Percentiles rank a stretch among this genome's conserved stretches.
phyloP scores from a whole-genome alignment of 2,329 filamentous ascomycete species.

The Phaeomoniella chlamydospora region DNA sequence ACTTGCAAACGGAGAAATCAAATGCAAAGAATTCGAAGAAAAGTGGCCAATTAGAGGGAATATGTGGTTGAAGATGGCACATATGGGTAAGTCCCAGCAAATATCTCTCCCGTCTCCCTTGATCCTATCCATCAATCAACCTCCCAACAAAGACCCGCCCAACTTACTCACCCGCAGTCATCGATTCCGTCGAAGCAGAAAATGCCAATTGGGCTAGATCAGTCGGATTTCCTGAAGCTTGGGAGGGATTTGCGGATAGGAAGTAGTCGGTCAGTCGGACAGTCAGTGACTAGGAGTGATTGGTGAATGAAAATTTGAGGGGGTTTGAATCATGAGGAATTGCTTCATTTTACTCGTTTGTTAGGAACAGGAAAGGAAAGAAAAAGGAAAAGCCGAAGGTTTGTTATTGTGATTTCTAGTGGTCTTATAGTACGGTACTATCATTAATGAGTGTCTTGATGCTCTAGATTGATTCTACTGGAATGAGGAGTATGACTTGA shows the following conservation, averaged over 20 bases:
- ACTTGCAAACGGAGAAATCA: conserved; percentile 38
- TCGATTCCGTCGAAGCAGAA: neutral
- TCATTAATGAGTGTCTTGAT: too few species aligned
- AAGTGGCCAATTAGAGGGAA: neutral
- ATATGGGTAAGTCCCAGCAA: conserved; percentile 1
- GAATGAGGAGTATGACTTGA: too few species aligned
- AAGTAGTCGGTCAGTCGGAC: too few species aligned
- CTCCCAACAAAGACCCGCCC: neutral
- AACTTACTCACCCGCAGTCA: neutral
- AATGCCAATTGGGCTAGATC: neutral
- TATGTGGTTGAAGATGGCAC: neutral
- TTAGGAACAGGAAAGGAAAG: too few species aligned
- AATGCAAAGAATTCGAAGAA: neutral
- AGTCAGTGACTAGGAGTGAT: too few species aligned
- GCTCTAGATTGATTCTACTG: too few species aligned
- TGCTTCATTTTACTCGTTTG: too few species aligned
- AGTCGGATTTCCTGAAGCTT: neutral
- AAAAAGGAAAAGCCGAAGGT: too few species aligned
- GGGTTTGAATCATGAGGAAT: too few species aligned
- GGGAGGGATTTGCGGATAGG: neutral
- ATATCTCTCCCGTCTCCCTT: neutral
- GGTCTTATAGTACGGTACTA: too few species aligned
- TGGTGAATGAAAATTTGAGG: too few species aligned
- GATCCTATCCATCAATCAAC: neutral
- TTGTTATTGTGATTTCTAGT: too few species aligned